Evolutionary conservation across 2,329 filamentous ascomycete genomes (phyloP).

Genomic region (Penicillium sp.): DNA sequence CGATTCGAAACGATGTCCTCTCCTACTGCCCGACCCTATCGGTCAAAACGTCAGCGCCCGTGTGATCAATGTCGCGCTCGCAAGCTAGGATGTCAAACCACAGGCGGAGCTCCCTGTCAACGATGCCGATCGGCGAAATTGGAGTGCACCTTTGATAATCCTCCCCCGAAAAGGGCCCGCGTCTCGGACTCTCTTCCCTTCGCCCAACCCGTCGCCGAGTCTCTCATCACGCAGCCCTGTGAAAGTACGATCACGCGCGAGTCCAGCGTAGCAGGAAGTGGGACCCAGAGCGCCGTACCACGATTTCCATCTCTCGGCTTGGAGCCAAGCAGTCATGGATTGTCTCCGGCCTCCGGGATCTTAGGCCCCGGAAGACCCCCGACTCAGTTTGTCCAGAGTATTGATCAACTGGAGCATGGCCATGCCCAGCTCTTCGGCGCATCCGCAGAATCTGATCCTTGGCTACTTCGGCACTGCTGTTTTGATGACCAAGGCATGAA

Average conservation of each 20-base stretch:
- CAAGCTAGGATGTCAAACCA: constrained; percentile 33
- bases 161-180: constrained; percentile 25
- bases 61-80: constrained; percentile 36
- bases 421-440: constrained; percentile 34
- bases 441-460: constrained; percentile 39
- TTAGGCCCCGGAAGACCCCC: constrained; percentile 17
- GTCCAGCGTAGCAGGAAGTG: constrained; percentile 8
- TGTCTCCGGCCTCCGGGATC: constrained; percentile 22
- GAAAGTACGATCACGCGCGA: constrained; percentile 1
- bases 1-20: constrained; percentile 17
- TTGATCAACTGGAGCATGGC: constrained; percentile 33
- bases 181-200: constrained; percentile 12
- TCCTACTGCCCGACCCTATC: constrained; percentile 29
- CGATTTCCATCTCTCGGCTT: constrained; percentile 16
- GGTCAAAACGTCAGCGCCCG: constrained; percentile 36
- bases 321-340: constrained; percentile 8
- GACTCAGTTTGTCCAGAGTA: constrained; percentile 29
- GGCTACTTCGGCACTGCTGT: constrained; percentile 38
- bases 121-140: constrained; percentile 27
- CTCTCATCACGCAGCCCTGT: constrained; percentile 3
- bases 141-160: constrained; percentile 27
- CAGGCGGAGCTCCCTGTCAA: constrained; percentile 25
- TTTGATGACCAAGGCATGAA: constrained; percentile 40
- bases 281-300: constrained; percentile 5
- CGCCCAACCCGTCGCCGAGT: constrained; percentile 7